Conservation (phyloP, 2,329 filamentous ascomycete species). For the Alternaria postmessia region DNA sequence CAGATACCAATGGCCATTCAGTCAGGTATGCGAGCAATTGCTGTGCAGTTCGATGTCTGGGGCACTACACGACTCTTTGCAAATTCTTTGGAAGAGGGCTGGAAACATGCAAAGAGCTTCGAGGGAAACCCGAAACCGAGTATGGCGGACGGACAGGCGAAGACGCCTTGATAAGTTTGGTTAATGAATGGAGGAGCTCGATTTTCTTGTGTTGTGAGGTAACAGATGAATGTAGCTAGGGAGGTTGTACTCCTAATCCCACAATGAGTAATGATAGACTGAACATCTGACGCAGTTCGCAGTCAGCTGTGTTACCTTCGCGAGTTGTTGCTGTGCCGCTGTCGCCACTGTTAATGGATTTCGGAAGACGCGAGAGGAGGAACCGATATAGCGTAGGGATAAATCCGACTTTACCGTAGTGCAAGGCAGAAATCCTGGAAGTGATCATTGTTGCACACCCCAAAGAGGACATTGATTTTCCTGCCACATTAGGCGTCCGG, state of each 20-base stretch:
- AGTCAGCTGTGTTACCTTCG: neutral
- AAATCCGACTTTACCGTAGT: slow-evolving; percentile 4
- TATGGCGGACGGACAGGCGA: slow-evolving; percentile 13
- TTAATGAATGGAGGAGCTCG: neutral
- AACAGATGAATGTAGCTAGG: neutral
- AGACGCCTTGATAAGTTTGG: neutral
- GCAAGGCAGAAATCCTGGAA: neutral
- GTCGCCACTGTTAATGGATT: neutral
- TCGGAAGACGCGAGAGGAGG: neutral
- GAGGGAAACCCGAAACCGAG: slow-evolving; percentile 18
- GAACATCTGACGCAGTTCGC: neutral
- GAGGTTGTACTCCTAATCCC: neutral
- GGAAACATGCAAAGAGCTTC: slow-evolving; percentile 27
- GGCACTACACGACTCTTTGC: slow-evolving; percentile 28
- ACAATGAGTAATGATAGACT: neutral
- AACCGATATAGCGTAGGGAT: neutral
- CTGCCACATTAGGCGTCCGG: slow-evolving; percentile 3
- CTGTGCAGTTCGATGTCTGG: slow-evolving; percentile 39
- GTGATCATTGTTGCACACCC: neutral
- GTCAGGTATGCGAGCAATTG: slow-evolving; percentile 28
- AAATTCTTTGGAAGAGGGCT: slow-evolving; percentile 25
- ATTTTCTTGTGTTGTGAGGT: neutral
- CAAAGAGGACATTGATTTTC: slow-evolving; percentile 1
- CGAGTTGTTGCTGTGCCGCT: neutral
- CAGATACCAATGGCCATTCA: slow-evolving; percentile 34